Base-by-base conservation (phyloP, 306 rosid genomes). In the Quercus gilva region DNA sequence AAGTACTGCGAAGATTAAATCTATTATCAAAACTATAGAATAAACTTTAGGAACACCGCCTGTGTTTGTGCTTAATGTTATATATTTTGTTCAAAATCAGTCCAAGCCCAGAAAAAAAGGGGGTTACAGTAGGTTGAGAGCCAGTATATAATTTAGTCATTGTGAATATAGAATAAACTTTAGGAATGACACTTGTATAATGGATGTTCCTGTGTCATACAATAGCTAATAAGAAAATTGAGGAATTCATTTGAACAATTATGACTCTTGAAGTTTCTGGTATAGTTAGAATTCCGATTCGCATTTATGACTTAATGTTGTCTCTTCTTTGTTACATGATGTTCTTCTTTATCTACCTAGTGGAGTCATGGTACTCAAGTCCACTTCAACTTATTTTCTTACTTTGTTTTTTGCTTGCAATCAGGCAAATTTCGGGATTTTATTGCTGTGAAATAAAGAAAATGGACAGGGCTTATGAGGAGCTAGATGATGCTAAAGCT, bases 401-500 rank as follows among this genome's bases (percentile, higher is more conserved):
- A 5, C 51, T 76, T 76, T 75, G 65, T 45, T n/a, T 35, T 2
- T 45, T 74, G 58, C 7, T 45, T 74, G 21, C 71, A 53, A 33
- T 56, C 82, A 75, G 82, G 76, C 26, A 68, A 78, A 19, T 57
- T 74, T 20, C 20, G 64, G 23, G 69, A 80, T 33, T 53, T 71
- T 78, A 15, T 76, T 13, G 12, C 65, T 64, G 79, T 55, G 78
- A 59, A 55, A 45, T 64, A 37, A 82, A 73, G 81, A 82, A 81
- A 25, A 90, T 91, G 97, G 95, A 83, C 20, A 88, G 79, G 55
- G 84, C 90, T 53, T 89, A 74, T 77, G 88, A 79, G 86, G 92
- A 91, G 84, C 90, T 91, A 1, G 95, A 89, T 58, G 92, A 87
- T 59, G 90, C 91, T 29, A 90, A 90, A 76, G 78, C 89, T 19